These are phyloP conservation scores for Elsinoe perseae DNA, from an alignment of 2,329 filamentous ascomycete genomes.

Conservation along the genomic window DNA sequence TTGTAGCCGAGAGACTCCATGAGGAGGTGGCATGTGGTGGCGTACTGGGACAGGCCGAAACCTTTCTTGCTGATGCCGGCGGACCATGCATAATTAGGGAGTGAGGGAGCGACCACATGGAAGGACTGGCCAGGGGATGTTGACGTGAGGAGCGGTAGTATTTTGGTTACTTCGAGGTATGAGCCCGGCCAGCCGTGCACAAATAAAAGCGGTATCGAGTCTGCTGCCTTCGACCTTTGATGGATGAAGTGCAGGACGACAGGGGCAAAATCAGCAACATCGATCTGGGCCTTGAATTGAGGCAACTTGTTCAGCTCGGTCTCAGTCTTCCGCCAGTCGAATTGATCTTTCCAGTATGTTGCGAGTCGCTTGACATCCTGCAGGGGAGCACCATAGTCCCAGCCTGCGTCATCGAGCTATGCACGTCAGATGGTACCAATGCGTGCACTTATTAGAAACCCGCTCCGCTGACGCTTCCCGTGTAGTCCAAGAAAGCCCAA, in stretches of 20 bases:
- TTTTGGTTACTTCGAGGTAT: slow-evolving; percentile 58
- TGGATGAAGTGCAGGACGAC: slow-evolving; percentile 60
- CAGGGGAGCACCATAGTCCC: slow-evolving; percentile 55
- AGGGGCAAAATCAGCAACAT: slow-evolving; percentile 51
- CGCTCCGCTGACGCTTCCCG: too few species aligned
- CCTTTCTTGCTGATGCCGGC: slow-evolving; percentile 43
- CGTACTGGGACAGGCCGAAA: slow-evolving; percentile 54
- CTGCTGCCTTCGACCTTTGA: slow-evolving; percentile 42
- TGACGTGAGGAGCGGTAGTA: slow-evolving; percentile 44
- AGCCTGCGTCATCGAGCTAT: slow-evolving; percentile 39
- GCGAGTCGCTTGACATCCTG: slow-evolving; percentile 53
- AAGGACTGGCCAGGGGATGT: slow-evolving; percentile 40
- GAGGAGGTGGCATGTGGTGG: slow-evolving; percentile 57
- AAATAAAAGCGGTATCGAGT: slow-evolving; percentile 59
- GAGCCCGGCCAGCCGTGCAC: slow-evolving; percentile 63
- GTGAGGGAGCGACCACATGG: slow-evolving; percentile 45
- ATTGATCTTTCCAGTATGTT: slow-evolving; percentile 48
- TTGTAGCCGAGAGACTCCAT: slow-evolving; percentile 62
- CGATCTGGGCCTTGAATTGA: slow-evolving; percentile 49
- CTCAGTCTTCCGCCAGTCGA: slow-evolving; percentile 57
- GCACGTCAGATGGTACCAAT: background rate
- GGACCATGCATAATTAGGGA: slow-evolving; percentile 53
- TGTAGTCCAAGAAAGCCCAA: too few species aligned
- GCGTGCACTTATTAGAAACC: too few species aligned
- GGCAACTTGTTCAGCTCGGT: slow-evolving; percentile 52